A percentile compares a stretch with the other conserved stretches of the same genome.
phyloP scores from a whole-genome alignment of 495 filamentous ascomycete species.

The Penicillium daleae region DNA sequence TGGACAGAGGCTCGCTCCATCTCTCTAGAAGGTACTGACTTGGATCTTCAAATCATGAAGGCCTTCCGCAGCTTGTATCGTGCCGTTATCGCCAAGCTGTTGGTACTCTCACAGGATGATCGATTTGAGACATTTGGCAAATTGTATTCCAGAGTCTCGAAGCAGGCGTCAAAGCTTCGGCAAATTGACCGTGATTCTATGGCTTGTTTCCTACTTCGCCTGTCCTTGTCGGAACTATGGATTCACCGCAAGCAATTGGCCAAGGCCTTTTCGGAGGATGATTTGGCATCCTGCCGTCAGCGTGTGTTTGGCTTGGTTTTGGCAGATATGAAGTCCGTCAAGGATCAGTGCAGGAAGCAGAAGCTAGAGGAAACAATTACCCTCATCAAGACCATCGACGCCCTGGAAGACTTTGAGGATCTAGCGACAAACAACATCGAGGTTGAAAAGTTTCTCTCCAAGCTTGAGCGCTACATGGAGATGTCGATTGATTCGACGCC shows the following conservation, averaged over 20 bases:
- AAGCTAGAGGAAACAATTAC: slow-evolving; percentile 46
- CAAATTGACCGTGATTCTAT: slow-evolving; percentile 44
- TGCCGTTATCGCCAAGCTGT: slow-evolving; percentile 42
- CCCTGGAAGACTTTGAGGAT: slow-evolving; percentile 51
- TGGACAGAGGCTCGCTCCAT: slow-evolving; percentile 45
- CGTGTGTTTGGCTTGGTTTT: slow-evolving; percentile 43
- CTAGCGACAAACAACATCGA: slow-evolving; percentile 40
- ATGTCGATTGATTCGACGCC: slow-evolving; percentile 43
- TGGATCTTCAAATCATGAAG: slow-evolving; percentile 50
- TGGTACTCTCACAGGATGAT: slow-evolving; percentile 42
- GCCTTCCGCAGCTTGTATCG: slow-evolving; percentile 45
- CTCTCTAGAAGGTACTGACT: slow-evolving; percentile 36
- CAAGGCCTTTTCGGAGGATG: slow-evolving; percentile 35
- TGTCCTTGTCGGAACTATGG: slow-evolving; percentile 48
- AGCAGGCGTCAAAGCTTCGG: slow-evolving; percentile 41
- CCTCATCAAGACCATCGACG: slow-evolving; percentile 49
- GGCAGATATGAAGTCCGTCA: slow-evolving; percentile 44
- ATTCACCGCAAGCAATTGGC: slow-evolving; percentile 36
- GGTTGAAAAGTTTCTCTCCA: slow-evolving; percentile 44
- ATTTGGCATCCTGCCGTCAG: slow-evolving; percentile 40
- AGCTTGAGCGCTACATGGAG: slow-evolving; percentile 46
- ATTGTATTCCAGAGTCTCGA: slow-evolving; percentile 38
- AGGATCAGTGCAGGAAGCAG: slow-evolving; percentile 47
- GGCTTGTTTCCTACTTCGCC: slow-evolving; percentile 45
- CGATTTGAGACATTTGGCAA: slow-evolving; percentile 43